Base-by-base conservation (phyloP, 805 yeast genomes). In the Allodekkera sacchari region DNA sequence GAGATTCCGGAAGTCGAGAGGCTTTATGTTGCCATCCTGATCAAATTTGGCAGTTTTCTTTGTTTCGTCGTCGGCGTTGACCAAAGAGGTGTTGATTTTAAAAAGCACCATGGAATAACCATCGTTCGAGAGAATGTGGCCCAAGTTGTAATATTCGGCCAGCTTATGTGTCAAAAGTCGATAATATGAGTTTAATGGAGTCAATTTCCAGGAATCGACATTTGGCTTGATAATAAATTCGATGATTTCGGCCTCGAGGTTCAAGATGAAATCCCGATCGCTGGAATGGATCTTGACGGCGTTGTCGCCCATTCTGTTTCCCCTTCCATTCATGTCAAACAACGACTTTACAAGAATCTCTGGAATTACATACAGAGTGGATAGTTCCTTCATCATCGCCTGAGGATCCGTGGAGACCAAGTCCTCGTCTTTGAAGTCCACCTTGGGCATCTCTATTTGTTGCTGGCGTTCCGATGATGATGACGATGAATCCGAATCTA, bases 91-190 rank as follows among this genome's bases (percentile, higher is more conserved):
- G 31, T 59, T 59, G 32, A 53, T 57, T 30, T 59, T 59, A 35
- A 52, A 59, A 12, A 59, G 44, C 4, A 59, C 63, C 63, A 59
- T 59, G 10, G 74, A 65, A 31, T 59, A 58, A 7, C 74, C 75
- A 37, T 68, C 75, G 42, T 65, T 70, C 9, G 72, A 55, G 27
- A 66, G 41, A 7, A 64, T 65, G 45, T 81, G 88, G 26, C 74
- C 75, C 34, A 80, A 50, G 16, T 63, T 58, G 45, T 78, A 77
- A 48, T 77, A 78, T 23, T 74, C 79, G 4, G 87, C 83, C 22
- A 79, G 57, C 41, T 78, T 81, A 52, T 82, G 88, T 0, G 80
- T 66, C 33, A 82, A 54, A 28, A 82, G 57, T 42, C 89, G 58
- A 42, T 73, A 75, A 50, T 76, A 81, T 3, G 85, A 76, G 50